These are phyloP conservation scores for Trichocladium uniseriatum DNA, from an alignment of 495 filamentous ascomycete species.

Conservation along the genomic window DNA sequence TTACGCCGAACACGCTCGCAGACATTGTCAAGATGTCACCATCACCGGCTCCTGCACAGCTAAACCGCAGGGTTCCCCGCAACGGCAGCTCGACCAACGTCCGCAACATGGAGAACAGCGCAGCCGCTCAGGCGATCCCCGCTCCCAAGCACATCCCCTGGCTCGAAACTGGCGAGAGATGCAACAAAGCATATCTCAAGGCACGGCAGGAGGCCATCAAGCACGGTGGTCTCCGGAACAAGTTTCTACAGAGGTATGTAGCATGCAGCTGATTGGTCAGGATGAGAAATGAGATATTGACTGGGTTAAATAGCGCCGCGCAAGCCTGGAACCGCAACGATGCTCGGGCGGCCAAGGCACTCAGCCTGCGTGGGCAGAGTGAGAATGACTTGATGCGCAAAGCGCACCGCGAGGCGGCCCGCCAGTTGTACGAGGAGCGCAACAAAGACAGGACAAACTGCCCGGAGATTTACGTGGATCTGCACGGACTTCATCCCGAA, in stretches of 20 bases:
- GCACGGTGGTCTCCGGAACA: conserved; percentile 90
- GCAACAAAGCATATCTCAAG: conserved; percentile 91
- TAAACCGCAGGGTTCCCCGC: conserved; percentile 41
- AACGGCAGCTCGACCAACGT: conserved; percentile 47
- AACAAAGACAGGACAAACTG: conserved; percentile 57
- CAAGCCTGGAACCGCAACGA: conserved; percentile 99
- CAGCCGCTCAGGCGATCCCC: conserved; percentile 72
- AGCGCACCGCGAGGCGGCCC: conserved; percentile 89
- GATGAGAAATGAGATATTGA: conserved; percentile 14
- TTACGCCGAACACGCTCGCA: conserved; percentile 69
- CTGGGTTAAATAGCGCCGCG: conserved; percentile 58
- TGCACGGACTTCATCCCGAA: conserved; percentile 93
- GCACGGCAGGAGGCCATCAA: conserved; percentile 90
- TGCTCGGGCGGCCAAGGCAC: conserved; percentile 87
- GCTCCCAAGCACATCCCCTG: conserved; percentile 89
- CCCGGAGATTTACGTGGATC: conserved; percentile 83
- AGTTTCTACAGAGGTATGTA: conserved; percentile 84
- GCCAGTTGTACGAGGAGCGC: conserved; percentile 86
- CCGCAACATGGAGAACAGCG: conserved; percentile 64
- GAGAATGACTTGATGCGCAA: conserved; percentile 97
- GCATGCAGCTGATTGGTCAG: too few species aligned
- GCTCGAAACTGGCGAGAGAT: conserved; percentile 86
- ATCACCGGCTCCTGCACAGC: conserved; percentile 49
- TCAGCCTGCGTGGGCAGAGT: conserved; percentile 85
- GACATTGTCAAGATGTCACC: conserved; percentile 93